Evolutionary conservation across 2,329 filamentous ascomycete genomes (phyloP), one percentile per base, ranked within the genome.

Genomic region (Aurifilum marmelostoma): DNA sequence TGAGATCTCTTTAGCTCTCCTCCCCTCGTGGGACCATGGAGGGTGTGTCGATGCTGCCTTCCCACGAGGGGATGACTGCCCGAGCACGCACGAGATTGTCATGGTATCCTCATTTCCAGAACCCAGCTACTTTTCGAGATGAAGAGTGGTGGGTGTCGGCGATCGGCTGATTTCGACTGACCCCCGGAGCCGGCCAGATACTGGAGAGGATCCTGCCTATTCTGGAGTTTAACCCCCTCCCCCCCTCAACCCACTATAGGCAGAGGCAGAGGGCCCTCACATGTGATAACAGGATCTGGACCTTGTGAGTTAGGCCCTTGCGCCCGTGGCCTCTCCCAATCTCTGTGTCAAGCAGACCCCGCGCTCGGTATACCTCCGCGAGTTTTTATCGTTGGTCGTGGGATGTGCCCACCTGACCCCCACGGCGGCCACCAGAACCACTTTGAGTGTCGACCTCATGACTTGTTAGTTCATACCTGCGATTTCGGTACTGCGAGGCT

Each of bases 401-500:
- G 66, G 68, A 43, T 62, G 54, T 39, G 66, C 62, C 47, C 66
- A 63, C 62, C 65, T 60, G 65, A 65, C 68, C 68, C 68, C 68
- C 61, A 67, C 65, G 65, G n/a, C 65, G 59, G 50, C 61, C 65
- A 52, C 52, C 27, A 21, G 29, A 43, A 29, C 54, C 41, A 27
- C 64, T 60, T 60, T 61, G 41, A 67, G 61, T 41, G 21, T 63
- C n/a, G 41, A 41, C 39, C 68, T 37, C 32, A 61, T 69, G 68
- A 69, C 68, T 58, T 37, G 50, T 16, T 29, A 56, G 27, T 21
- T 24, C 54, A 34, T 52, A 39, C n/a, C 41, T 60, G 21, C 59
- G 34, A 24, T 37, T 16, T 39, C 32, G 18, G 32, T 29, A 16
- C 29, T n/a, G 24, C 34, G 54, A 59, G 60, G n/a, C 24, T 39